Base-by-base conservation (phyloP, 164 flowering plant genomes). In the Liriodendron chinense region DNA sequence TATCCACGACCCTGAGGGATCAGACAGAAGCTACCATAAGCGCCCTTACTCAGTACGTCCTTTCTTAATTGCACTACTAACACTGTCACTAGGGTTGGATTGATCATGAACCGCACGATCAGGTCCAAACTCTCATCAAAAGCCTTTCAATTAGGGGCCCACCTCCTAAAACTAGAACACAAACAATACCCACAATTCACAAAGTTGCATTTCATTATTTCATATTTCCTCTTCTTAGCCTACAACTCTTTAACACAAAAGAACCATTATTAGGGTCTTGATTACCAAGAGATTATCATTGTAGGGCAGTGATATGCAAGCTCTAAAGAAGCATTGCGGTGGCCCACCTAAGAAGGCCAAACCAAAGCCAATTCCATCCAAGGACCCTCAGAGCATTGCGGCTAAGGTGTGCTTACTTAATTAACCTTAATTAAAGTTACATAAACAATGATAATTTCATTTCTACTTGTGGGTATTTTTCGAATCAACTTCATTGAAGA, bases 361-460 rank as follows among this genome's bases (percentile, higher is more conserved):
- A 77, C 63, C 87, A 12, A 86, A 85, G 79, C 63, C 83, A 67
- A 20, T 56, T 71, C 74, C 86, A 47, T 65, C 93, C 3, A 94
- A 91, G 83, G 98, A 92, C 68, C 94, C 98, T 2, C 98, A 94
- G 77, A 94, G 97, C 65, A 74, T 92, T 62, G 98, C 98, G 28
- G 98, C 98, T 53, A 94, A 94, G 94, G 98, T 74, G 68, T 34
- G 74, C 68, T 78, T 78, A 13, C 12, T 2, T 24, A 26, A 5
- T 73, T 23, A 63, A 73, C 9, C 57, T 43, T 65, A 43, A 12
- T 21, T 49, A 28, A 5, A 22, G 8, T 48, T 69, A 47, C 34
- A 8, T 69, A 9, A 4, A 56, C 21, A 22, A 12, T 63, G 20
- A 63, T 63, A 3, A 63, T n/a, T 22, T 63, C 56, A 53, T 9